Percentiles rank a stretch among this genome's conserved stretches.
phyloP scores from a whole-genome alignment of 2,329 filamentous ascomycete species.

The Neurospora sp. region DNA sequence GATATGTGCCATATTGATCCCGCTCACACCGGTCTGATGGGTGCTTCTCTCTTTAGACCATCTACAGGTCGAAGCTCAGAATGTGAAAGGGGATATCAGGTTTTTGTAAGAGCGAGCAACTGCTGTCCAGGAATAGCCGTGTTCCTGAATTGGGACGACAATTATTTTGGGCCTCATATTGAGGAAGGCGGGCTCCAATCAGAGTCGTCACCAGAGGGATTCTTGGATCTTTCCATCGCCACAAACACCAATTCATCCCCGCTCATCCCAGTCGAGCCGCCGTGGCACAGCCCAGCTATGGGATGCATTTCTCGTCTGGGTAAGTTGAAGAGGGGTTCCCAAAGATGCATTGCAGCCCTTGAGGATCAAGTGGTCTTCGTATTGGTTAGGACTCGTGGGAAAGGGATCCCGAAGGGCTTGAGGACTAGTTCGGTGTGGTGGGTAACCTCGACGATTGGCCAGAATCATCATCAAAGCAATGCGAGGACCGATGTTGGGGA shows the following conservation, averaged over 20 bases:
- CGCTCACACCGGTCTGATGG: too few species aligned
- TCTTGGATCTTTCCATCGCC: conserved; percentile 8
- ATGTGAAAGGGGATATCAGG: too few species aligned
- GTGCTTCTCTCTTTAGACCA: too few species aligned
- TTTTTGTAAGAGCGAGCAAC: too few species aligned
- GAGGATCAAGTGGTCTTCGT: background rate
- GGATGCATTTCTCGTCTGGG: background rate
- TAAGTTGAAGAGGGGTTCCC: conserved; percentile 16
- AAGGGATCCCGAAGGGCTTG: background rate
- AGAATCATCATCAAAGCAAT: background rate
- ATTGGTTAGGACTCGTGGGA: background rate
- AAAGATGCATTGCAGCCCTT: conserved; percentile 9
- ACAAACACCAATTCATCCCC: background rate
- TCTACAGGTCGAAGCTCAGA: too few species aligned
- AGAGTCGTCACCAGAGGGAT: background rate
- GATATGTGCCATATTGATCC: too few species aligned
- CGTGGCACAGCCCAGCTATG: conserved; percentile 1
- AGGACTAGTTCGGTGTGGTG: background rate
- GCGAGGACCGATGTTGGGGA: background rate
- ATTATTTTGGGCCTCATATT: too few species aligned
- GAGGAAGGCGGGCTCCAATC: conserved; percentile 12
- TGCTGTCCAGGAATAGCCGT: too few species aligned
- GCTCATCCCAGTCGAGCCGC: background rate
- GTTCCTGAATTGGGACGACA: too few species aligned
- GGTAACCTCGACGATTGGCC: background rate